phyloP scores from a whole-genome alignment of 2,329 filamentous ascomycete genomes.

The Chaetomium sp. region DNA sequence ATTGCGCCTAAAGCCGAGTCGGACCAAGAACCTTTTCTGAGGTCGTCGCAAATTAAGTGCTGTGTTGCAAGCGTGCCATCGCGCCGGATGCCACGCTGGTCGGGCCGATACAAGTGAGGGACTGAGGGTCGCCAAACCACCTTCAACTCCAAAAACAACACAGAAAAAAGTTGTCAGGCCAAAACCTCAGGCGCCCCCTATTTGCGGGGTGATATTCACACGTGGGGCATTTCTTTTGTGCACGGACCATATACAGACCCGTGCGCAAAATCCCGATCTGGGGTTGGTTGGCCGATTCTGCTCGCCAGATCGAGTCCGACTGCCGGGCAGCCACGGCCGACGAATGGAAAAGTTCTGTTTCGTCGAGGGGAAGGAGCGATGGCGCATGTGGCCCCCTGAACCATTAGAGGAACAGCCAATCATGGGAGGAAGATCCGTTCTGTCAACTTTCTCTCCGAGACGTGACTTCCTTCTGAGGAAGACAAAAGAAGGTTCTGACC shows the following conservation, averaged over 20 bases:
- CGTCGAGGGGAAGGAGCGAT: background rate
- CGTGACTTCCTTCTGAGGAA: background rate
- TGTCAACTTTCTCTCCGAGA: background rate
- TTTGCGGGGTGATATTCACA: constrained; percentile 6
- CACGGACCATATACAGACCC: background rate
- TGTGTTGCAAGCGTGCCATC: too few species aligned
- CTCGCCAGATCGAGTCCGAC: background rate
- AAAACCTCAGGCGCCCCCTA: background rate
- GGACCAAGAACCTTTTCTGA: too few species aligned
- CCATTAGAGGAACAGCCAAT: constrained; percentile 4
- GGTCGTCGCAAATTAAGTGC: too few species aligned
- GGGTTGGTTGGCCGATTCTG: background rate
- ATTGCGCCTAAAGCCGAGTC: too few species aligned
- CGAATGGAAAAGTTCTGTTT: constrained; percentile 1
- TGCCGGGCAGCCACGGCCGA: background rate
- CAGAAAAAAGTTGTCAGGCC: too few species aligned
- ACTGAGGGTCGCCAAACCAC: background rate
- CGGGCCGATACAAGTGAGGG: background rate
- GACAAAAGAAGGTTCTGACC: background rate
- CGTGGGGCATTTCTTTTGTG: background rate
- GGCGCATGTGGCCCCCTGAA: constrained; percentile 7
- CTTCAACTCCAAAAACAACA: background rate
- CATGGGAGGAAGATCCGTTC: background rate
- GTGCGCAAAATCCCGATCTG: background rate
- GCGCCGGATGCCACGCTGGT: background rate